Conservation (phyloP, 164 flowering plant genomes). For the Chloranthus sessilifolius region DNA sequence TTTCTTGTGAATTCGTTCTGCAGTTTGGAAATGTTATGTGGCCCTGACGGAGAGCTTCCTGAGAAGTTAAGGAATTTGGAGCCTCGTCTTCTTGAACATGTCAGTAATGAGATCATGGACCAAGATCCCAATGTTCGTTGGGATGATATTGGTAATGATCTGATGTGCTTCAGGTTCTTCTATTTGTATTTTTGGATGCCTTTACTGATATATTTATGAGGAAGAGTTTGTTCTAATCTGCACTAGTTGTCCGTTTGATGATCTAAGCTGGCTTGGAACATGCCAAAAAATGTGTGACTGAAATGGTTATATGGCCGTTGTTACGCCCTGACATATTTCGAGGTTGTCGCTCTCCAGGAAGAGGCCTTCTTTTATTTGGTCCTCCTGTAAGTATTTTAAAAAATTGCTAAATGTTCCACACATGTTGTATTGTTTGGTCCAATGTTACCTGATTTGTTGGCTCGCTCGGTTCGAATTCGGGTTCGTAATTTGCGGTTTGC, state of each 20-base stretch:
- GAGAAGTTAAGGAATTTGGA: slow-evolving; percentile 94
- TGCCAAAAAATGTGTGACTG: slow-evolving; percentile 98
- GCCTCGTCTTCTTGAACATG: slow-evolving; percentile 93
- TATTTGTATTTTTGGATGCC: no score
- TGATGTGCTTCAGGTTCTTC: slow-evolving; percentile 1
- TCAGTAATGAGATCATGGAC: slow-evolving; percentile 98
- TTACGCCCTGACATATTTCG: slow-evolving; percentile 95
- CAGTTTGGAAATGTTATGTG: slow-evolving; percentile 87
- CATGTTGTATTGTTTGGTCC: background rate
- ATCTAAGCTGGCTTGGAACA: slow-evolving; percentile 92
- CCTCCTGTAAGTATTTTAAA: slow-evolving; percentile 70
- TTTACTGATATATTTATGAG: slow-evolving; percentile 1
- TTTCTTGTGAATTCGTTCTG: no score
- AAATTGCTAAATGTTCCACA: slow-evolving; percentile 1
- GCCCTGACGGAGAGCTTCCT: slow-evolving; percentile 99
- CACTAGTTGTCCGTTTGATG: background rate
- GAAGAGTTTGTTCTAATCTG: slow-evolving; percentile 5
- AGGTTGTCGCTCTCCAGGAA: slow-evolving; percentile 99
- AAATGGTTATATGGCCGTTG: slow-evolving; percentile 99
- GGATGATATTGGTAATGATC: slow-evolving; percentile 84
- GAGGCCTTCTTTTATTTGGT: slow-evolving; percentile 98
- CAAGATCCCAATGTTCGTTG: slow-evolving; percentile 96
- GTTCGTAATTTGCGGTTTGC: no score
- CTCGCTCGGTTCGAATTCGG: no score
- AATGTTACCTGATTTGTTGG: no score